Evolutionary conservation across 352 stramenopile genomes (phyloP), one percentile per base, ranked within the genome.

Genomic region (Globisporangium mamillatum): DNA sequence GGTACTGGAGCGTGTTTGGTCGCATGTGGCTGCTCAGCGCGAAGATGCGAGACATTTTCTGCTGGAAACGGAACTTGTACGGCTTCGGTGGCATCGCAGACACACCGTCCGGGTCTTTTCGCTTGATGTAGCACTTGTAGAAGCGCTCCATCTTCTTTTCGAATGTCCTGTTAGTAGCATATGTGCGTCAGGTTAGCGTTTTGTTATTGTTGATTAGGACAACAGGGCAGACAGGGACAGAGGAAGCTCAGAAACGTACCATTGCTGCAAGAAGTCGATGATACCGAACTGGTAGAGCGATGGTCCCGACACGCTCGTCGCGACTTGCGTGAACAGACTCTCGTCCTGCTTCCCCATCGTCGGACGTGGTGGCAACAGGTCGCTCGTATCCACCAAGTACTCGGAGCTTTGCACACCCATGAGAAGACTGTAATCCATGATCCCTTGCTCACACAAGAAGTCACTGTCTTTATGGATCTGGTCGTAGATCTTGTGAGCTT

Each of bases 361-460:
- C 27, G 79, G 75, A 44, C 59, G 53, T 5, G 53, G 66, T 4
- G 66, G 66, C 57, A 85, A 68, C 12, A 93, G 71, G 60, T 94
- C 84, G 50, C 67, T 88, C 20, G 87, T 90, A 68, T 96, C 88
- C 10, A 96, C 88, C 71, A 92, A 91, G 65, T 94, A 96, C 74
- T 96, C 88, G 20, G 85, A 96, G 70, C 86, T 94, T 69, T 94
- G 86, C 55, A 97, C 89, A 36, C 90, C 90, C 82, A 97, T 93
- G 57, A 97, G 88, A 56, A 97, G 73, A 80, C 81, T 94, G 75
- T 97, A 97, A 76, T 97, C 91, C 91, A 97, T 97, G 70, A 97
- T 97, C 52, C 90, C 90, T 65, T 94, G 84, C 16, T 88, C 87
- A 72, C 87, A 93, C 70, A 97, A 73, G 63, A 97, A 97, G 72